These are phyloP conservation scores for Desmodesmus armatus DNA, from an alignment of 139 green algal genomes.

Conservation along the genomic window DNA sequence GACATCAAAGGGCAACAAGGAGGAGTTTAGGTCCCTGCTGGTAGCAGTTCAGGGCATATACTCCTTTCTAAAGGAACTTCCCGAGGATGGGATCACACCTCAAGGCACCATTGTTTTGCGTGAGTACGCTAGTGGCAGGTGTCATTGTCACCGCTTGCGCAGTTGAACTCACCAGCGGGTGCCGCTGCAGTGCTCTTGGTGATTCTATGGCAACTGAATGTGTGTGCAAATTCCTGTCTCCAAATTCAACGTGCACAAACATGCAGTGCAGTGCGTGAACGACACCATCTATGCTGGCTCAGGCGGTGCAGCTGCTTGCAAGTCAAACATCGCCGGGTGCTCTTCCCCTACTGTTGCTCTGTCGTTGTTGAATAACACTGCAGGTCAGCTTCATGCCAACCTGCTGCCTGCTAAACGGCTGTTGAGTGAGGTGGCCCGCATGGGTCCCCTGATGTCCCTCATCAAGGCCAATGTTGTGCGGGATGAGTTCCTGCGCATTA, in stretches of 20 bases:
- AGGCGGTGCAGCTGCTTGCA: background rate
- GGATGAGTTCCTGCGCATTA: slow-evolving; percentile 16
- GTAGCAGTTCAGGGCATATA: background rate
- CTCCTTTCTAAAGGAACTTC: background rate
- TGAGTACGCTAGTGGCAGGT: too few relatives aligned
- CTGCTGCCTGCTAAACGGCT: background rate
- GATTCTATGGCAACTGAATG: too few relatives aligned
- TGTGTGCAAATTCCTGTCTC: too few relatives aligned
- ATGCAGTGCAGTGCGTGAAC: background rate
- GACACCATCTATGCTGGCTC: background rate
- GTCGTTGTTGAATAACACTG: too few relatives aligned
- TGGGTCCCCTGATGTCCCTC: slow-evolving; percentile 6
- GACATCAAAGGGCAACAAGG: background rate
- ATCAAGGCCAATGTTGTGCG: background rate
- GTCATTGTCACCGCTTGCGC: too few relatives aligned
- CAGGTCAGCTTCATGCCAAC: background rate
- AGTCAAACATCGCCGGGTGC: background rate
- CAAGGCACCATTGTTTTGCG: background rate
- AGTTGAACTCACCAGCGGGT: too few relatives aligned
- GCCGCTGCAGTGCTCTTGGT: too few relatives aligned
- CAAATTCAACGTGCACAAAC: too few relatives aligned
- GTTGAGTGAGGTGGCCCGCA: background rate
- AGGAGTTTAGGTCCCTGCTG: background rate
- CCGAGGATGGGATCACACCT: background rate
- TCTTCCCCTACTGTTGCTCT: too few relatives aligned